Evolutionary conservation across 2,329 filamentous ascomycete species (phyloP).

Genomic region (Xylariales sp.): DNA sequence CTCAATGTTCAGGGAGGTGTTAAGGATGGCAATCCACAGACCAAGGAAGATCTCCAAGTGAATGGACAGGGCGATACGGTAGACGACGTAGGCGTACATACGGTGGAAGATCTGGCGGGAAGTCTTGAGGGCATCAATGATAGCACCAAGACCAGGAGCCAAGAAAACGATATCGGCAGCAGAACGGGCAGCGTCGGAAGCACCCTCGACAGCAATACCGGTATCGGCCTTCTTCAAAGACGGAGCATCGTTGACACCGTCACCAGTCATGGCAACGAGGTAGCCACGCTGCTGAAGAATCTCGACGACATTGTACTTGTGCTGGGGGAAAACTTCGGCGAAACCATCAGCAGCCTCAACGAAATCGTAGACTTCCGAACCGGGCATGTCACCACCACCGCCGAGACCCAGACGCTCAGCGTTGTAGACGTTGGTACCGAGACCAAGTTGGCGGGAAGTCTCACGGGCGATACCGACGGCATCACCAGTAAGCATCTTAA

Average conservation of each 20-base stretch:
- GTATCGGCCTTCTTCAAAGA: conserved; percentile 95
- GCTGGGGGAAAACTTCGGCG: conserved; percentile 89
- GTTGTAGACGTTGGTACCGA: conserved; percentile 91
- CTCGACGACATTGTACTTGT: conserved; percentile 93
- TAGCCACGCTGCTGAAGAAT: conserved; percentile 92
- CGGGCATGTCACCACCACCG: conserved; percentile 87
- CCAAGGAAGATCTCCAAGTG: conserved; percentile 90
- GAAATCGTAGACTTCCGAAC: conserved; percentile 92
- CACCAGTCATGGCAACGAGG: conserved; percentile 93
- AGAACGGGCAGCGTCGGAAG: conserved; percentile 85
- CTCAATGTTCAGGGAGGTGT: conserved; percentile 78
- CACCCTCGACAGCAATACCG: conserved; percentile 90
- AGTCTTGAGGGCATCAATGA: conserved; percentile 89
- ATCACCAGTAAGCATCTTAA: conserved; percentile 96
- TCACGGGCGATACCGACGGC: conserved; percentile 90
- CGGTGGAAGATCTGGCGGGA: conserved; percentile 94
- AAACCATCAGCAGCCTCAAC: conserved; percentile 94
- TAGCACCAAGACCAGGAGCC: conserved; percentile 83
- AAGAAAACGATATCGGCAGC: conserved; percentile 94
- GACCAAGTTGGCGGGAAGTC: conserved; percentile 84
- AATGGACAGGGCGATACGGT: conserved; percentile 88
- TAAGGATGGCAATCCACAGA: conserved; percentile 86
- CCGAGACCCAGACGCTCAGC: conserved; percentile 88
- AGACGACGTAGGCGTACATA: conserved; percentile 95
- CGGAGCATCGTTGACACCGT: conserved; percentile 91